phyloP scores from a whole-genome alignment of 176 grass and related monocot species.

The Saccharum spontaneum region DNA sequence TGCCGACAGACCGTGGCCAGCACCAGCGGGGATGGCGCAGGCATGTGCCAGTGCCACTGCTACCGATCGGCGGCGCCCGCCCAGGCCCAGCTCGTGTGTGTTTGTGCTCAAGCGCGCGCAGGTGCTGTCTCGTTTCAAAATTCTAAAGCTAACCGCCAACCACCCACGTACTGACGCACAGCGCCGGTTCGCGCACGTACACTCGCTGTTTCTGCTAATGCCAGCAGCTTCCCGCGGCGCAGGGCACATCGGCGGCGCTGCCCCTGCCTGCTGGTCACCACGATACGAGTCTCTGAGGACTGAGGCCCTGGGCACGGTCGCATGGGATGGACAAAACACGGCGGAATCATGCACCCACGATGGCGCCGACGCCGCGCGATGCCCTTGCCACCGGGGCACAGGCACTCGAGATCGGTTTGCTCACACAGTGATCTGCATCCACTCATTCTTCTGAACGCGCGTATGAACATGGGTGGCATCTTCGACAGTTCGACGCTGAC shows the following conservation, averaged over 20 bases:
- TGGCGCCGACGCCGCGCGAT: not conserved
- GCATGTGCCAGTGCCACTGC: too few species aligned
- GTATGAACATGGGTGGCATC: not conserved
- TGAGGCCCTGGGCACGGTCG: not conserved
- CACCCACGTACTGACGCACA: not conserved
- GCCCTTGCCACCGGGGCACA: conserved; percentile 27
- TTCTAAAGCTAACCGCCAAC: not conserved
- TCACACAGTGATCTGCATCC: not conserved
- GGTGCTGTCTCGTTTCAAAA: not conserved
- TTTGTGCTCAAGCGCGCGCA: too few species aligned
- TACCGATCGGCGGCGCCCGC: not conserved
- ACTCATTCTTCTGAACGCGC: not conserved
- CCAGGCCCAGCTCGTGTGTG: too few species aligned
- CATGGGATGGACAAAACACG: not conserved
- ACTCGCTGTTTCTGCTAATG: too few species aligned
- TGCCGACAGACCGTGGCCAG: not conserved
- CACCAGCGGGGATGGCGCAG: too few species aligned
- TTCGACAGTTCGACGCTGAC: not conserved
- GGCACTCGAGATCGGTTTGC: not conserved
- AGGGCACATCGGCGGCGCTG: conserved; percentile 15
- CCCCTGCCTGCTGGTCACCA: not conserved
- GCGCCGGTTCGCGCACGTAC: not conserved
- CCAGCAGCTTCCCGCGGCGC: not conserved
- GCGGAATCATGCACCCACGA: not conserved
- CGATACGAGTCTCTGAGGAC: not conserved